Evolutionary conservation across 2,329 filamentous ascomycete genomes (phyloP).

Genomic region (Pseudogymnoascus sp.): DNA sequence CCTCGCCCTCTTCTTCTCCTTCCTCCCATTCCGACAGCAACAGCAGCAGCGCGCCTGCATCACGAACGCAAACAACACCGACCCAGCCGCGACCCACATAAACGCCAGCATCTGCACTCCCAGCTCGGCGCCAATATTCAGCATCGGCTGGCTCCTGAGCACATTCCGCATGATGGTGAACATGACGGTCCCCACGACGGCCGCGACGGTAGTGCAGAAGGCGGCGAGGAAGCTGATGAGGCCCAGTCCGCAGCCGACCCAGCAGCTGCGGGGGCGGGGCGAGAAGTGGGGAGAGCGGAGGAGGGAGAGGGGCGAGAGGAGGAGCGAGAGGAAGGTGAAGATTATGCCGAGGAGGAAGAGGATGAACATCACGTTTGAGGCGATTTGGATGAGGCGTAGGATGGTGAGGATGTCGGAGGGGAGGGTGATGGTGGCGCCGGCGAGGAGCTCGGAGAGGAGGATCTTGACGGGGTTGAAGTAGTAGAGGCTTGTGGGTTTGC

Average conservation of each 20-base stretch:
- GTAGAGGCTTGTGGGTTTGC: slow-evolving; percentile 60
- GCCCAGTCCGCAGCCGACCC: slow-evolving; percentile 59
- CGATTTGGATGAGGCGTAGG: slow-evolving; percentile 64
- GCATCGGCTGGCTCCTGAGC: slow-evolving; percentile 59
- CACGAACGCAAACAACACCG: slow-evolving; percentile 61
- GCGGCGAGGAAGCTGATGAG: slow-evolving; percentile 61
- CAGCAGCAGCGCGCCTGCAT: slow-evolving; percentile 42
- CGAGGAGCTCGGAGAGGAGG: slow-evolving; percentile 68
- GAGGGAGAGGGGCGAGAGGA: slow-evolving; percentile 43
- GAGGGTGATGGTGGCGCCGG: slow-evolving; percentile 75
- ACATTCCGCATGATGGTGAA: slow-evolving; percentile 74
- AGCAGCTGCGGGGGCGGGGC: slow-evolving; percentile 37
- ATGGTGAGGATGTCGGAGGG: slow-evolving; percentile 67
- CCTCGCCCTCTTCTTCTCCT: neutral
- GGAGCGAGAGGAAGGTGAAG: slow-evolving; percentile 65
- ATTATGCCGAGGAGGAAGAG: slow-evolving; percentile 69
- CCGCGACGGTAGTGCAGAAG: slow-evolving; percentile 60
- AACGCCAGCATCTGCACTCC: slow-evolving; percentile 73
- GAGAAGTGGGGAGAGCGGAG: neutral
- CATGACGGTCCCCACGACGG: slow-evolving; percentile 74
- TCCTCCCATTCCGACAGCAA: neutral
- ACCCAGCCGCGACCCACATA: slow-evolving; percentile 75
- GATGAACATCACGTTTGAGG: slow-evolving; percentile 80
- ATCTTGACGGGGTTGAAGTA: slow-evolving; percentile 90
- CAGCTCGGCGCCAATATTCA: slow-evolving; percentile 67